Evolutionary conservation across 345 rosid species (phyloP), one percentile per base, ranked within the genome.

Genomic region (Zanthoxylum bungeanum): DNA sequence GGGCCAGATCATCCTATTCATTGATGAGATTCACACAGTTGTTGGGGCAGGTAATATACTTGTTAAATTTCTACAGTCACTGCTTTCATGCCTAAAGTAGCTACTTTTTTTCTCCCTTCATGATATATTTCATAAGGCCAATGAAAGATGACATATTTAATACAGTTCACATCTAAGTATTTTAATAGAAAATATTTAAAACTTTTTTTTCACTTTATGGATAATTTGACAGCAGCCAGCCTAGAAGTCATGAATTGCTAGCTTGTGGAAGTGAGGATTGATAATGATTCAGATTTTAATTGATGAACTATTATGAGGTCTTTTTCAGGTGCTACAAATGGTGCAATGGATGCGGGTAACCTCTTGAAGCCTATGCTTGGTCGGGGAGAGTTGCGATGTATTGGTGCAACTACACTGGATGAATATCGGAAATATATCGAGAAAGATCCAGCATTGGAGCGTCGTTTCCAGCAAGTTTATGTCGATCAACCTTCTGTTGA

Each of bases 261-360:
- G 8, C 56, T 14, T 37, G 9, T 37, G 14, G 52, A 47, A 68
- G 61, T 71, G 52, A 42, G 31, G 36, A 34, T 58, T 57, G 66
- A 21, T 31, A 17, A 46, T 70, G 55, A 14, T 59, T 47, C 66
- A 33, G 34, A 59, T 12, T 31, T 22, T 31, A 14, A 46, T 3
- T 7, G 36, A 44, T 42, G 9, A 57, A 27, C 37, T 46, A 8
- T 36, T 65, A n/a, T n/a, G 34, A 56, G 64, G 57, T 71, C 65
- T 68, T 49, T 78, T 80, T 82, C 80, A 96, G 99, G 99, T 83
- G 98, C 99, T 25, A 96, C 99, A 68, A 91, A 85, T 82, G 99
- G 99, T 63, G 98, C 99, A 3, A 91, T 96, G 99, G 99, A 96
- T 82, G 99, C 98, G 16, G 97, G 99, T 66, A 96, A 93, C 80